phyloP scores from a whole-genome alignment of 148 eudicot genomes.

The Rhododendron griersonianum region DNA sequence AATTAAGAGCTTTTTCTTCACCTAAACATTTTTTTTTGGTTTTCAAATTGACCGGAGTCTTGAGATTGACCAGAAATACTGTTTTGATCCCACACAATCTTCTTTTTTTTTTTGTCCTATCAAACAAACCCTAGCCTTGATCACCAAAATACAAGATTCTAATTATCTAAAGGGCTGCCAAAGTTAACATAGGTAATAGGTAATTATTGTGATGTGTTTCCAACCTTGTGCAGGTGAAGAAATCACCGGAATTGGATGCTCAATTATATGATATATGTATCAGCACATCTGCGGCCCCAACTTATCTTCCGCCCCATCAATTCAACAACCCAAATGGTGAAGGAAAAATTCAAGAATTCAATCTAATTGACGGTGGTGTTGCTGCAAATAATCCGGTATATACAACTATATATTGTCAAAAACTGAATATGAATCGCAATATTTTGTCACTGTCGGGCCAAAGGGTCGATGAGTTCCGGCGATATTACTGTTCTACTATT shows the following conservation, averaged over 20 bases:
- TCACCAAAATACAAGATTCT: not conserved
- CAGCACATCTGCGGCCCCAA: slow-evolving; percentile 22
- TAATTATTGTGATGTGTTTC: not conserved
- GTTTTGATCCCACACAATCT: no score
- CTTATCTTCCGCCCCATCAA: slow-evolving; percentile 16
- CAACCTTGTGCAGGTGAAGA: slow-evolving; percentile 2
- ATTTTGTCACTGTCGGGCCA: not conserved
- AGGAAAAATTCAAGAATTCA: not conserved
- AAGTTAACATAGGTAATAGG: not conserved
- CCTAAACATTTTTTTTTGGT: not conserved
- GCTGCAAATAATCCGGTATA: slow-evolving; percentile 20
- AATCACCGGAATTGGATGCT: slow-evolving; percentile 7
- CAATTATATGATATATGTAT: slow-evolving; percentile 19
- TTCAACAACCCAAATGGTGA: not conserved
- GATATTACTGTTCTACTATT: no score
- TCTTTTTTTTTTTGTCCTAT: no score
- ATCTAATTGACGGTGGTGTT: slow-evolving; percentile 19
- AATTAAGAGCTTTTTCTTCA: not conserved
- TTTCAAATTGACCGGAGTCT: not conserved
- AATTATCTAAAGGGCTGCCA: not conserved
- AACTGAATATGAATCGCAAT: not conserved
- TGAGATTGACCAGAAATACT: not conserved
- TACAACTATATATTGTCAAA: not conserved
- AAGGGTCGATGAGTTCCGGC: not conserved
- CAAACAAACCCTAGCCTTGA: no score